A percentile compares a stretch with the other conserved stretches of the same genome.
Conservation (phyloP, 352 stramenopile species). For the Pythium dissotocum region DNA sequence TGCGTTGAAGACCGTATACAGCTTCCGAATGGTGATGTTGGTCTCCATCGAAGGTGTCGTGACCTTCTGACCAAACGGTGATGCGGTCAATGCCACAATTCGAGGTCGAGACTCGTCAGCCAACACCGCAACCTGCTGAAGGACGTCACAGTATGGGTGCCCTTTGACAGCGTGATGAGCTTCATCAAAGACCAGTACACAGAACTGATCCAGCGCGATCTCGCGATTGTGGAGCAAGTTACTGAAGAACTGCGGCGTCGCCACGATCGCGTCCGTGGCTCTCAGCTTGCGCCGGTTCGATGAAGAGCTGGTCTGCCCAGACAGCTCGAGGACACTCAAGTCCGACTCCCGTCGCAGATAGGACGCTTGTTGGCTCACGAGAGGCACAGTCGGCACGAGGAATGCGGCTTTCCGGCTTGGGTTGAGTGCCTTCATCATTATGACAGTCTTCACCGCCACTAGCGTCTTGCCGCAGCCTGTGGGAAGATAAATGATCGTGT, state of each 20-base stretch:
- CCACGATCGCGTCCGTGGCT: constrained; percentile 42
- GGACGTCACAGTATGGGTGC: constrained; percentile 62
- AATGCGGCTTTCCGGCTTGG: constrained; percentile 54
- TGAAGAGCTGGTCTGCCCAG: constrained; percentile 43
- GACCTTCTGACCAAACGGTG: constrained; percentile 62
- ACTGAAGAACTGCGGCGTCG: constrained; percentile 71
- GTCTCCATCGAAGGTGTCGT: constrained; percentile 28
- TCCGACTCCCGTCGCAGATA: constrained; percentile 72
- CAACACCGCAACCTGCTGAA: constrained; percentile 41
- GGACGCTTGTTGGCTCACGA: constrained; percentile 74
- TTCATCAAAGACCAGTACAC: constrained; percentile 80
- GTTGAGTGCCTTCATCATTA: constrained; percentile 66
- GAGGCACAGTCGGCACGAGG: constrained; percentile 68
- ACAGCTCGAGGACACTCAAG: constrained; percentile 54
- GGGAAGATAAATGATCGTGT: constrained; percentile 79
- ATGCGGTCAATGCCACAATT: constrained; percentile 69
- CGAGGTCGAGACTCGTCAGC: constrained; percentile 36
- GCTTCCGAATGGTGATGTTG: constrained; percentile 38
- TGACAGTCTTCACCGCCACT: constrained; percentile 71
- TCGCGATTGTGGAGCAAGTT: constrained; percentile 49
- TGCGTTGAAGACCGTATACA: constrained; percentile 49
- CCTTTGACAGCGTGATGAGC: constrained; percentile 70
- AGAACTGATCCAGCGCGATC: constrained; percentile 55
- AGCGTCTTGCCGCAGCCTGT: constrained; percentile 80
- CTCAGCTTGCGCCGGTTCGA: constrained; percentile 20